Conservation (phyloP, 306 rosid species). For the Vigna nakashimae region DNA sequence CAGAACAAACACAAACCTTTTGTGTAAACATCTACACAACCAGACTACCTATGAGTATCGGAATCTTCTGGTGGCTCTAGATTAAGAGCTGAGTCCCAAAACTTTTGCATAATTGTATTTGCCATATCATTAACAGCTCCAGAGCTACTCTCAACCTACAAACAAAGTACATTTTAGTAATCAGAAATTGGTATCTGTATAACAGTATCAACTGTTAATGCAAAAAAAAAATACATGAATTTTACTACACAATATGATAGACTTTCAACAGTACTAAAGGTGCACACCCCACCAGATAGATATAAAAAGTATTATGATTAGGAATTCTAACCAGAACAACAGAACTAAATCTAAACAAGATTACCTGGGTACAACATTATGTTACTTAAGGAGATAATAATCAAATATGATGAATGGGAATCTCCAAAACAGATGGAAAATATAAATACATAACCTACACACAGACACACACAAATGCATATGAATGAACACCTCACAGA, state of each 20-base stretch:
- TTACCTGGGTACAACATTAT: background rate
- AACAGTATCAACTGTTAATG: slow-evolving; percentile 16
- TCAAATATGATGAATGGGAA: slow-evolving; percentile 15
- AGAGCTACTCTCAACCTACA: slow-evolving; percentile 77
- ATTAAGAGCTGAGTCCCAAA: slow-evolving; percentile 93
- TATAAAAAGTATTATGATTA: background rate
- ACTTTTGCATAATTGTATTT: slow-evolving; percentile 90
- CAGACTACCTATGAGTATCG: slow-evolving; percentile 79
- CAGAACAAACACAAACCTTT: slow-evolving; percentile 28
- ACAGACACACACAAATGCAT: slow-evolving; percentile 16
- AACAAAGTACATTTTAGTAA: slow-evolving; percentile 31
- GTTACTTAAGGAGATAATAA: slow-evolving; percentile 5
- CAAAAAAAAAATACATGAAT: slow-evolving; percentile 14
- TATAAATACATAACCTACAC: background rate
- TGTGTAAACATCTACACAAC: slow-evolving; percentile 33
- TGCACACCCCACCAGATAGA: background rate
- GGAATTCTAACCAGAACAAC: slow-evolving; percentile 13
- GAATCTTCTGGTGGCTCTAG: slow-evolving; percentile 88
- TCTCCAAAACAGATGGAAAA: slow-evolving; percentile 11
- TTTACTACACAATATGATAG: slow-evolving; percentile 33
- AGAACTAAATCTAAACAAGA: slow-evolving; percentile 26
- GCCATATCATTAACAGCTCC: slow-evolving; percentile 83
- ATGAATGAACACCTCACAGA: slow-evolving; percentile 19
- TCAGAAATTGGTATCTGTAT: slow-evolving; percentile 37
- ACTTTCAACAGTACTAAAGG: slow-evolving; percentile 16